Evolutionary conservation across 2,329 filamentous ascomycete genomes (phyloP), one percentile per base, ranked within the genome.

Genomic region (Polychaeton citri): DNA sequence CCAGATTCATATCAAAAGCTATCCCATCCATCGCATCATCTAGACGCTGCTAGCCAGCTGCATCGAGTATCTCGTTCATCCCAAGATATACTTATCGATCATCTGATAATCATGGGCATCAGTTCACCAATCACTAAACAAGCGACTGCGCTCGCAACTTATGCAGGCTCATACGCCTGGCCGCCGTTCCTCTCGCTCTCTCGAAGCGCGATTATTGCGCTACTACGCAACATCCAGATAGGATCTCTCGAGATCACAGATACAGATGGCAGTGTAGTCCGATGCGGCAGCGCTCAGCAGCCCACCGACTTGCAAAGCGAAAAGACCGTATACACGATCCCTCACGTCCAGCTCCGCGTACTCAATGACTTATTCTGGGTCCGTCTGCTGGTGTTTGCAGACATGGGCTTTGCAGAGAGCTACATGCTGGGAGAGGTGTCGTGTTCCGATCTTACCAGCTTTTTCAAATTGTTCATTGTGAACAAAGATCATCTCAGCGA

Each of bases 331-430:
- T 50, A 57, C 42, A 45, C 49, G n/a, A 47, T 48, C 19, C 65
- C 64, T 17, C 60, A 62, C 21, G 66, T 74, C 3, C 69, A 76
- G 45, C 57, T 83, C 21, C 63, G 68, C 9, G 68, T 83, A 6
- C 69, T 72, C 50, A 71, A 72, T 47, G 76, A 81, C 43, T 65
- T 74, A 19, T 82, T 83, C 52, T 84, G 78, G 78, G 68, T 81
- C 49, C 69, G 79, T 28, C 57, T 81, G 35, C 66, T 78, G 32
- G 58, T 84, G 19, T 81, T 81, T 50, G 76, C 73, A 24, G 79
- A 84, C 54, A 82, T 84, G 76, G 79, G 79, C 2, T 81, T 84
- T 43, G 73, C 78, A 9, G 75, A 81, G 53, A 72, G 76, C 19
- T 83, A 80, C 50, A 83, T 84, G 76, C 64, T 83, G 12, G 75